Evolutionary conservation across 1,139 yeast species (phyloP).

Genomic region (Yamadazyma sp.): DNA sequence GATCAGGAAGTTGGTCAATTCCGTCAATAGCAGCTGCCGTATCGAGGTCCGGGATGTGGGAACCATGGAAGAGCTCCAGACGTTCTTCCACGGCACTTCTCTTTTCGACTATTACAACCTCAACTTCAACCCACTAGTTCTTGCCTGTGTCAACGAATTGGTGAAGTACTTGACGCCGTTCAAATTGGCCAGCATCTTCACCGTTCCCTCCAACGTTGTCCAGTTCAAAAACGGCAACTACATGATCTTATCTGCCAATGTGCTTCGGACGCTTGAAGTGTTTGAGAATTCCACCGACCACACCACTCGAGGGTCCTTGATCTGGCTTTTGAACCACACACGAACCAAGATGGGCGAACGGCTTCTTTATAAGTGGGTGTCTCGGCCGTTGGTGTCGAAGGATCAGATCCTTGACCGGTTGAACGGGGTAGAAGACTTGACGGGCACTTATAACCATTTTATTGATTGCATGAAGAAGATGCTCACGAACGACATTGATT

Average conservation of each 20-base stretch:
- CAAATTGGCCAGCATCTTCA: slow-evolving; percentile 56
- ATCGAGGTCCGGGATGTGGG: slow-evolving; percentile 11
- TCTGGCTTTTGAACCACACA: slow-evolving; percentile 81
- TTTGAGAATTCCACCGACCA: slow-evolving; percentile 63
- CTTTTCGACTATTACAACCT: slow-evolving; percentile 26
- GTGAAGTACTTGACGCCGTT: slow-evolving; percentile 61
- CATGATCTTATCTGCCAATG: slow-evolving; percentile 70
- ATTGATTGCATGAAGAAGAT: slow-evolving; percentile 52
- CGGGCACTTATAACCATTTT: slow-evolving; percentile 41
- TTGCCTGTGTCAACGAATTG: slow-evolving; percentile 48
- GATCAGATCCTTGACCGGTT: slow-evolving; percentile 57
- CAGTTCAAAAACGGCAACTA: slow-evolving; percentile 50
- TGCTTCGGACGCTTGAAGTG: slow-evolving; percentile 71
- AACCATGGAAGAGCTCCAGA: slow-evolving; percentile 16
- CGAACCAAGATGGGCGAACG: slow-evolving; percentile 75
- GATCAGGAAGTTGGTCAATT: slow-evolving; percentile 21
- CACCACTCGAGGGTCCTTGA: slow-evolving; percentile 62
- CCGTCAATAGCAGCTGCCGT: slow-evolving; percentile 26
- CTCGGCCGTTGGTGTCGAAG: slow-evolving; percentile 61
- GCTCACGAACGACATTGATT: slow-evolving; percentile 48
- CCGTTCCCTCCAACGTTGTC: slow-evolving; percentile 44
- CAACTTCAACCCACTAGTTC: slow-evolving; percentile 26
- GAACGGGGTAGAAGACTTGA: slow-evolving; percentile 64
- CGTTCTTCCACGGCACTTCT: slow-evolving; percentile 14
- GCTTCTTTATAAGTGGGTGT: slow-evolving; percentile 67